Conservation (phyloP, 108 stramenopile species). For the Fragilariopsis cylindrus region DNA sequence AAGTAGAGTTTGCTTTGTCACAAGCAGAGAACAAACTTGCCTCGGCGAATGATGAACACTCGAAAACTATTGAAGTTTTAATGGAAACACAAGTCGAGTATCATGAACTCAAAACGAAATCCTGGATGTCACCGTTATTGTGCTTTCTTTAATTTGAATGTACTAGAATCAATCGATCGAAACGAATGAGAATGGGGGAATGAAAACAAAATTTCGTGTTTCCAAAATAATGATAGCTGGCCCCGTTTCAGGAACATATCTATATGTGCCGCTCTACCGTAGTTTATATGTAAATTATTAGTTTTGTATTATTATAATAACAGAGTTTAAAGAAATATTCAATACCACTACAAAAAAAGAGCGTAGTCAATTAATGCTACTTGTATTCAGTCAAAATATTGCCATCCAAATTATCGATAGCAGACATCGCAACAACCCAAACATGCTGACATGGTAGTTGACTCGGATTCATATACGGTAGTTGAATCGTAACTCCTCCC, state of each 20-base stretch:
- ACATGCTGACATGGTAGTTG: conserved; percentile 50
- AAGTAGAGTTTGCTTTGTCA: background rate
- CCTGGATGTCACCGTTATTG: background rate
- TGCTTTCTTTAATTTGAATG: too few relatives aligned
- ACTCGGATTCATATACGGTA: conserved; percentile 46
- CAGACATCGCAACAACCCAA: conserved; percentile 43
- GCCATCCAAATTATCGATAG: conserved; percentile 25
- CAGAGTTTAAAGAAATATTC: too few relatives aligned
- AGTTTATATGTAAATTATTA: too few relatives aligned
- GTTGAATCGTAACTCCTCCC: conserved; percentile 14
- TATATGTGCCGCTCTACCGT: too few relatives aligned
- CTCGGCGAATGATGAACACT: background rate
- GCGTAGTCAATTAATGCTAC: too few relatives aligned
- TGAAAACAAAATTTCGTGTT: too few relatives aligned
- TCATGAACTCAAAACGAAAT: conserved; percentile 7
- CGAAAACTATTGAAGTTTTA: conserved; percentile 6
- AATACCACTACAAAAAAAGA: too few relatives aligned
- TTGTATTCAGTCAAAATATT: background rate
- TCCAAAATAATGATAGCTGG: too few relatives aligned
- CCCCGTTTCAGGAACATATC: too few relatives aligned
- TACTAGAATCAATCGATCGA: too few relatives aligned
- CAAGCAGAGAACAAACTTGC: conserved; percentile 1
- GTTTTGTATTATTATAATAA: too few relatives aligned
- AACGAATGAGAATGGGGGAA: too few relatives aligned
- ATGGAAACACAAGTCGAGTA: conserved; percentile 15